Conservation (phyloP, 2,329 filamentous ascomycete genomes). For the Talaromyces sp. region DNA sequence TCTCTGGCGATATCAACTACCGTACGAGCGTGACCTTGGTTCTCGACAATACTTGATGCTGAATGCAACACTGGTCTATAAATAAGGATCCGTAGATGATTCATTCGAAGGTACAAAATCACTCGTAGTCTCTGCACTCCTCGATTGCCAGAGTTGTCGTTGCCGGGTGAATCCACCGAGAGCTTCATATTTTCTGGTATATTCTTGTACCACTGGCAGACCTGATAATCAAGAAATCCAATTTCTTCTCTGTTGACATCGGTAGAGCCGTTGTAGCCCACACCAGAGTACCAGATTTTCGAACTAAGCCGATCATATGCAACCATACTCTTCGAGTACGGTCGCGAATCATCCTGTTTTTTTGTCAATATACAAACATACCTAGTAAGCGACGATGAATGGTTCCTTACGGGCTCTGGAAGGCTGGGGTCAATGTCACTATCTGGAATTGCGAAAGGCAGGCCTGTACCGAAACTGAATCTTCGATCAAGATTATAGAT, state of each 20-base stretch:
- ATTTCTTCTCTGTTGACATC: constrained; percentile 70
- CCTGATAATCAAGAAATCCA: constrained; percentile 73
- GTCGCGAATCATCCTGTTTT: constrained; percentile 43
- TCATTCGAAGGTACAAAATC: constrained; percentile 77
- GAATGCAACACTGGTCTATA: constrained; percentile 84
- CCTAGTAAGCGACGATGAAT: neutral
- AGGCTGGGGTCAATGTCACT: constrained; percentile 76
- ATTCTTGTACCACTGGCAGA: constrained; percentile 78
- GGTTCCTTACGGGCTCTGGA: constrained; percentile 66
- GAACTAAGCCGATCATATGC: constrained; percentile 76
- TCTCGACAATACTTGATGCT: constrained; percentile 72
- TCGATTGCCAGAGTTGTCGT: constrained; percentile 52
- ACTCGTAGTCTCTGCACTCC: constrained; percentile 70
- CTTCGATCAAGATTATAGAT: constrained; percentile 79
- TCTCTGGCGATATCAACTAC: constrained; percentile 62
- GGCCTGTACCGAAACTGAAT: constrained; percentile 84
- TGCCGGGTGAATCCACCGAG: constrained; percentile 48
- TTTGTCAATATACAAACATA: constrained; percentile 1
- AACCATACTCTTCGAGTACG: constrained; percentile 79
- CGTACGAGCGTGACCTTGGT: constrained; percentile 66
- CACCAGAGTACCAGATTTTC: constrained; percentile 78
- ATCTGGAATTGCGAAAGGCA: constrained; percentile 81
- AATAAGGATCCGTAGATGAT: constrained; percentile 85
- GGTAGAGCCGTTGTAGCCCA: constrained; percentile 61
- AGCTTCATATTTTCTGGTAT: constrained; percentile 62